These are phyloP conservation scores for Endoconidiophora polonica DNA, from an alignment of 2,329 filamentous ascomycete species.

Conservation along the genomic window DNA sequence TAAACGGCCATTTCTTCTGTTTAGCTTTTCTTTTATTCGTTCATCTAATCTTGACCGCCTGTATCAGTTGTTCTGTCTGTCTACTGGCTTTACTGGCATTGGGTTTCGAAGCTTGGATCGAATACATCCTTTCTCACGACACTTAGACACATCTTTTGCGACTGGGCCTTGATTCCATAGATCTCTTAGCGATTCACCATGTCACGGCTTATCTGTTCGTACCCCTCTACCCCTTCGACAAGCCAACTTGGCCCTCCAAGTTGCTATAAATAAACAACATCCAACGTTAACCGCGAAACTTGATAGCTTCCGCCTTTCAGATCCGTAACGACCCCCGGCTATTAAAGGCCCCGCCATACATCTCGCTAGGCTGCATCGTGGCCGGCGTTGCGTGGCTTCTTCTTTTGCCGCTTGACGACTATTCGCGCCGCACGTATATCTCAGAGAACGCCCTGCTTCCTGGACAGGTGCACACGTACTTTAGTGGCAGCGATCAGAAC, in stretches of 20 bases:
- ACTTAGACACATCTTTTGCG: constrained; percentile 13
- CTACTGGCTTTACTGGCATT: no score
- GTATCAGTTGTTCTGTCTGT: no score
- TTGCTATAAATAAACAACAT: background rate
- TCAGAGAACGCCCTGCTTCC: constrained; percentile 93
- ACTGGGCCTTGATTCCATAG: background rate
- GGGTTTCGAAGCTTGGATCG: no score
- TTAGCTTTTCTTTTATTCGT: background rate
- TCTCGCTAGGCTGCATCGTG: constrained; percentile 70
- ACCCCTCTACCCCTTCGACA: background rate
- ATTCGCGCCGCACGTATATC: constrained; percentile 86
- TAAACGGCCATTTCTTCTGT: no score
- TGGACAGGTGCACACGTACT: constrained; percentile 95
- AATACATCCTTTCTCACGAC: background rate
- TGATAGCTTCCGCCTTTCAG: constrained; percentile 41
- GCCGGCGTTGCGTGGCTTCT: constrained; percentile 82
- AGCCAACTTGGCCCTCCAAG: background rate
- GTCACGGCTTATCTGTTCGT: constrained; percentile 13
- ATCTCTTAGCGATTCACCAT: background rate
- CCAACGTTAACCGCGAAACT: background rate
- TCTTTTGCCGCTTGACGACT: constrained; percentile 73
- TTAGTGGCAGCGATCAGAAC: constrained; percentile 88
- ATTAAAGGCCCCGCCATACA: constrained; percentile 68
- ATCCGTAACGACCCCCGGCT: constrained; percentile 68
- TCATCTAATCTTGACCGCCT: no score